Evolutionary conservation across 257 asterid species (phyloP).

Genomic region (Solanum piurae): DNA sequence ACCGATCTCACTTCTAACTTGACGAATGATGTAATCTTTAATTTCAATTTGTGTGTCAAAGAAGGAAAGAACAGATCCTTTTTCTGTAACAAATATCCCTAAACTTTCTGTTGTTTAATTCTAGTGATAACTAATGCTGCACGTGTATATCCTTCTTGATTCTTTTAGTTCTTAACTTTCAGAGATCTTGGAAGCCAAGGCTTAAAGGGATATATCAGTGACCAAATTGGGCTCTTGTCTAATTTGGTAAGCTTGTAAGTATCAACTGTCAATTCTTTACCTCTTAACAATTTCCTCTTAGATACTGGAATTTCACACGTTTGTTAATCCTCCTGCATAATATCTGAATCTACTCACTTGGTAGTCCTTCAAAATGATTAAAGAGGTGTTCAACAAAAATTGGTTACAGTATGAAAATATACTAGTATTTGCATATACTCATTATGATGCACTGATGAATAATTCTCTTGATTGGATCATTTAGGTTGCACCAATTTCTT

Average conservation of each 20-base stretch:
- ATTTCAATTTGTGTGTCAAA: background rate
- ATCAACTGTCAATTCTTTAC: conserved; percentile 17
- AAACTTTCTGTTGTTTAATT: background rate
- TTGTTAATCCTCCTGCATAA: background rate
- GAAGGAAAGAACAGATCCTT: background rate
- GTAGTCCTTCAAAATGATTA: background rate
- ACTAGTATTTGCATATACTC: background rate
- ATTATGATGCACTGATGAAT: background rate
- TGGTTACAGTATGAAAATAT: background rate
- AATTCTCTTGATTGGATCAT: background rate
- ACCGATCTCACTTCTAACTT: background rate
- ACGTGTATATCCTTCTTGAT: background rate
- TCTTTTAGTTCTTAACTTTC: conserved; percentile 6
- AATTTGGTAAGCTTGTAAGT: conserved; percentile 96
- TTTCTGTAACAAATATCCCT: background rate
- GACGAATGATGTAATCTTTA: background rate
- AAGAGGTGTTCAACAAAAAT: background rate
- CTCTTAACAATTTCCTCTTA: background rate
- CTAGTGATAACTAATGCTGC: background rate
- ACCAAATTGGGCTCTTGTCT: conserved; percentile 57
- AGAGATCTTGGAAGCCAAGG: conserved; percentile 97
- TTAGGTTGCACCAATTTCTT: background rate
- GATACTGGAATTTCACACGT: background rate
- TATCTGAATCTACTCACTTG: background rate
- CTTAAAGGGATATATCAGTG: conserved; percentile 73